Evolutionary conservation across 78 protist genomes (phyloP).

Genomic region (Dictyostelium intermedium): DNA sequence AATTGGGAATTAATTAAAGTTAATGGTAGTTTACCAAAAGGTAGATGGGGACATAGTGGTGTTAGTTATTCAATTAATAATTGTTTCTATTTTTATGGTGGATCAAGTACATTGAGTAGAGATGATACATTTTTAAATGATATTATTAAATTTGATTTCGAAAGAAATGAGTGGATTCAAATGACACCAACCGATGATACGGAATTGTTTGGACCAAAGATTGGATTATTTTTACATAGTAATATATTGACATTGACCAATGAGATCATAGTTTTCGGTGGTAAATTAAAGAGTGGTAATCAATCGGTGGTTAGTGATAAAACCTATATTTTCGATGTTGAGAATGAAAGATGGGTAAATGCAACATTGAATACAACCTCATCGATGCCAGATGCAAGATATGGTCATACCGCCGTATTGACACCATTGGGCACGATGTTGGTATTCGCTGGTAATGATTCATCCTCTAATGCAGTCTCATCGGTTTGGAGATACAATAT

Average conservation of each 20-base stretch:
- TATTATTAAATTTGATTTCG: conserved; percentile 29
- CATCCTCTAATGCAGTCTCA: neutral
- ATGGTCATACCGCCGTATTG: neutral
- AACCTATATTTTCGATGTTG: neutral
- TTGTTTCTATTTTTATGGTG: conserved; percentile 31
- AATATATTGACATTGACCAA: neutral
- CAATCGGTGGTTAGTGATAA: neutral
- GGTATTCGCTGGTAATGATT: conserved; percentile 37
- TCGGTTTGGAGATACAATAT: conserved; percentile 12
- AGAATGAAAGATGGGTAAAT: neutral
- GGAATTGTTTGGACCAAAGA: neutral
- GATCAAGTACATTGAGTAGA: neutral
- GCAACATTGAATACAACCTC: neutral
- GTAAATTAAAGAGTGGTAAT: neutral
- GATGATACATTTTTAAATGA: neutral
- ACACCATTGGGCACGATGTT: conserved; percentile 53
- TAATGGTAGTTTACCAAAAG: neutral
- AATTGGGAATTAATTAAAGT: conserved; percentile 10
- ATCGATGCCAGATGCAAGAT: neutral
- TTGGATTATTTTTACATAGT: neutral
- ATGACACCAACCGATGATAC: neutral
- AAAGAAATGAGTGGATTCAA: conserved; percentile 4
- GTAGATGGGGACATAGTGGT: conserved; percentile 56
- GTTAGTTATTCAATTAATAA: conserved; percentile 5
- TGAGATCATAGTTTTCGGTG: conserved; percentile 54